Base-by-base conservation (phyloP, 495 filamentous ascomycete genomes). In the Penicillium chermesinum region DNA sequence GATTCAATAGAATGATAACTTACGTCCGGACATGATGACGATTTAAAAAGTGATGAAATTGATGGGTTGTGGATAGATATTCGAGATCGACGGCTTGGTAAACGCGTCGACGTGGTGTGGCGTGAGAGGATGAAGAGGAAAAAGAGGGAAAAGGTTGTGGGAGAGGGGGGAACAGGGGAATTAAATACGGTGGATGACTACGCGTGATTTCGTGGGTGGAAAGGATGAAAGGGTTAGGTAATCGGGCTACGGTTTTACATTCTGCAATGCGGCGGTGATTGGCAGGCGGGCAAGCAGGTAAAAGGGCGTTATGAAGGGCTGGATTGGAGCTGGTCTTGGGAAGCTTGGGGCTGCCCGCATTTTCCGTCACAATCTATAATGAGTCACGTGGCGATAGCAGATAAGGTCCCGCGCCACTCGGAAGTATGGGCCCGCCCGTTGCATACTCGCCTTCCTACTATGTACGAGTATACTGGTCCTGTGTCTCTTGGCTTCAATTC, bases 11-110 rank as follows among this genome's bases (percentile, higher is more conserved):
- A 57, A 38, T 32, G 10, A 41, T 50, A 65, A 90, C 89, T 88
- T 80, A 95, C 89, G 89, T 87, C 89, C 89, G 88, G 89, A 91
- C 89, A 95, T 95, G 54, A 70, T 88, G 79, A 67, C 38, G 43
- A 48, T 49, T 14, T 15, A 56, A 41, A 44, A 49, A 18, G n/a
- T 33, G 53, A 57, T 52, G 40, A 50, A 35, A 47, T 25, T 53
- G 53, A 38, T 54, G 48, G 41, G 33, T 22, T 35, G 38, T 51
- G 7, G 55, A 65, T 65, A 53, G 45, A 60, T 63, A 57, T 54
- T 13, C 39, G 36, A 51, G 49, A 49, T 49, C 16, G 50, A 47
- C 46, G 49, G 43, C 56, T 50, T 50, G 49, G 32, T 53, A 56
- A 49, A 66, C 59, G 58, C 53, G 64, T 61, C 50, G 53, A 63